phyloP scores from a whole-genome alignment of 2,329 filamentous ascomycete genomes.

The Boeremia exigua region DNA sequence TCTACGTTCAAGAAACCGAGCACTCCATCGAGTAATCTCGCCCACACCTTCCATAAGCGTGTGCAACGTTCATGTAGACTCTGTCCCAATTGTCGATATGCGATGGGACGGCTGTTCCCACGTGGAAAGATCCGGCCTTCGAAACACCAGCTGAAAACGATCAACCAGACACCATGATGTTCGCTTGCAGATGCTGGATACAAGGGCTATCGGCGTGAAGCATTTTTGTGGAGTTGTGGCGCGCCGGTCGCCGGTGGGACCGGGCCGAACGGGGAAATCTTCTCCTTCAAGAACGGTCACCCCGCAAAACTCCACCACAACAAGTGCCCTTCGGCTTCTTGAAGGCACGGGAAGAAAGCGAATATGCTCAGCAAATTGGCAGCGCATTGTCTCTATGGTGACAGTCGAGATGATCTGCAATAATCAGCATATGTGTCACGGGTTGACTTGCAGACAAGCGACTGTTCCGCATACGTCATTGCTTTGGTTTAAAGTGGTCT shows the following conservation, averaged over 20 bases:
- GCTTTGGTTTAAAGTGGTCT: slow-evolving; percentile 9
- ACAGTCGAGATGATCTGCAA: not conserved
- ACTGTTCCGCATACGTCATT: slow-evolving; percentile 10
- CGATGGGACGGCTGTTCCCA: not conserved
- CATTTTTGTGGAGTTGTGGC: slow-evolving; percentile 20
- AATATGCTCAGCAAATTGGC: not conserved
- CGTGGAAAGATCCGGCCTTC: slow-evolving; percentile 4
- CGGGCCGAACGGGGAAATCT: slow-evolving; percentile 28
- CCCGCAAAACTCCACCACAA: slow-evolving; percentile 8
- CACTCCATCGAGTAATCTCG: not conserved
- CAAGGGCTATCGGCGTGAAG: slow-evolving; percentile 10
- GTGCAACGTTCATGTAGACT: not conserved
- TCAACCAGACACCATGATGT: slow-evolving; percentile 16
- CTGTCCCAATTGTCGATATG: not conserved
- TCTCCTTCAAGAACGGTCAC: slow-evolving; percentile 21
- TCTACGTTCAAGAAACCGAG: slow-evolving; percentile 5
- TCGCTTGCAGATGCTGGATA: slow-evolving; percentile 16
- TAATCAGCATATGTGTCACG: not conserved
- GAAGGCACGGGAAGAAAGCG: slow-evolving; percentile 4
- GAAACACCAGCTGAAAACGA: slow-evolving; percentile 4
- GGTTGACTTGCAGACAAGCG: not conserved
- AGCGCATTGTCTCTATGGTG: not conserved
- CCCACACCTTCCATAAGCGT: not conserved
- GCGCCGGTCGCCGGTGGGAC: not conserved
- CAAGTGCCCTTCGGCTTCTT: slow-evolving; percentile 5